Evolutionary conservation across 495 filamentous ascomycete species (phyloP).

Genomic region (Penicillium cinerascens): DNA sequence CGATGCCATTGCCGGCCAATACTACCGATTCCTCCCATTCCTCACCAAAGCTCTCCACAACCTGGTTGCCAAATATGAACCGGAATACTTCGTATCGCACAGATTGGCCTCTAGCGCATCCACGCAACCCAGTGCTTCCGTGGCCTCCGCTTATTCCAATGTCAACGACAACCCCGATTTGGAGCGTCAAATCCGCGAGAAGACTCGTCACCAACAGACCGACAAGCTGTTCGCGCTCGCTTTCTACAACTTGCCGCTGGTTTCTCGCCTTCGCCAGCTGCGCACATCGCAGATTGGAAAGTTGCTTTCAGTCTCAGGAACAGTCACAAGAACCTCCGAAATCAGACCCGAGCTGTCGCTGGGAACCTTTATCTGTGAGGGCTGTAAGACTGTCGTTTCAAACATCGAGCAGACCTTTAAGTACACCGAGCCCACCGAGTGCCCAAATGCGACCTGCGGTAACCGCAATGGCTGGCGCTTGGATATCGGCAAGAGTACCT

Average conservation of each 20-base stretch:
- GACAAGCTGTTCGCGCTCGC: conserved; percentile 94
- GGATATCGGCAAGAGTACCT: conserved; percentile 94
- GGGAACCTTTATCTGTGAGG: conserved; percentile 89
- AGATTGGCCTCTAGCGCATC: conserved; percentile 65
- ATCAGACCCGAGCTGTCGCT: conserved; percentile 90
- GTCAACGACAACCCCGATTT: conserved; percentile 55
- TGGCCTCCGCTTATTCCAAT: conserved; percentile 61
- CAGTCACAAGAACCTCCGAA: conserved; percentile 93
- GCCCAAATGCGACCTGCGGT: conserved; percentile 84
- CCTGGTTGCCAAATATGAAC: conserved; percentile 89
- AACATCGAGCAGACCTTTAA: conserved; percentile 97
- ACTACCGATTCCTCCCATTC: conserved; percentile 94
- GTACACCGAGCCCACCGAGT: conserved; percentile 95
- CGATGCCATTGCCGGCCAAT: conserved; percentile 78
- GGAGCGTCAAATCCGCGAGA: conserved; percentile 38
- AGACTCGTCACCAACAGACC: conserved; percentile 89
- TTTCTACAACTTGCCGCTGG: conserved; percentile 95
- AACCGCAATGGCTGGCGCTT: conserved; percentile 90
- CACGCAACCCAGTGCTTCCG: conserved; percentile 61
- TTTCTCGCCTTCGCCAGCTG: conserved; percentile 83
- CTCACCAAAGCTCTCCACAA: conserved; percentile 87
- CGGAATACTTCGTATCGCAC: conserved; percentile 88
- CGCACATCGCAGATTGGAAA: conserved; percentile 89
- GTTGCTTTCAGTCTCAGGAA: conserved; percentile 91
- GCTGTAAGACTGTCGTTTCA: conserved; percentile 71